Evolutionary conservation across 129 eudicot species (phyloP).

Genomic region (Centaurea solstitialis): DNA sequence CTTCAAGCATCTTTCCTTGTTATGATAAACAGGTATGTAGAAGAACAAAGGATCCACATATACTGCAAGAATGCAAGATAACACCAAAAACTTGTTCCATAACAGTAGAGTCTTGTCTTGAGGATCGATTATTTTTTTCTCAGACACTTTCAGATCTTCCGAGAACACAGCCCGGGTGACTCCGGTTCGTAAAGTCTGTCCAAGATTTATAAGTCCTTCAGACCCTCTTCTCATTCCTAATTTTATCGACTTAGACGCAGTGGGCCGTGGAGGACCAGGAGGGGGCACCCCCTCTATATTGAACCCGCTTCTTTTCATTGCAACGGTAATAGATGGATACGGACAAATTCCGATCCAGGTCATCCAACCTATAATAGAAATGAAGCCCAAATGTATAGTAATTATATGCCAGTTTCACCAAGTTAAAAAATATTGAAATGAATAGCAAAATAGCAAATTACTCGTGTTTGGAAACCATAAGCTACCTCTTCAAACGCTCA

Average conservation of each 20-base stretch:
- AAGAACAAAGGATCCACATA: constrained; percentile 90
- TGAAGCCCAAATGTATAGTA: background rate
- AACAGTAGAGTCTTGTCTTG: constrained; percentile 80
- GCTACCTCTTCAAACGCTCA: background rate
- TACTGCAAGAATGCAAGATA: constrained; percentile 85
- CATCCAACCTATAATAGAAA: constrained; percentile 44
- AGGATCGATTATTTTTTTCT: constrained; percentile 84
- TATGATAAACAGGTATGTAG: constrained; percentile 70
- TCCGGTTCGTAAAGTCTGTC: constrained; percentile 63
- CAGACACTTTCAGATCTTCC: constrained; percentile 87
- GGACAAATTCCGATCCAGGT: constrained; percentile 44
- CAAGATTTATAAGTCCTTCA: constrained; percentile 73
- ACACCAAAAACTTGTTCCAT: constrained; percentile 80
- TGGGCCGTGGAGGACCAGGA: constrained; percentile 34
- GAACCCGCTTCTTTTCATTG: constrained; percentile 58
- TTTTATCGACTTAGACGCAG: constrained; percentile 64
- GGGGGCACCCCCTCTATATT: constrained; percentile 53
- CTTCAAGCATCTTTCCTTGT: constrained; percentile 56
- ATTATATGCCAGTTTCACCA: background rate
- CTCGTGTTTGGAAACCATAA: background rate
- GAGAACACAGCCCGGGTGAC: constrained; percentile 82
- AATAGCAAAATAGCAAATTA: background rate
- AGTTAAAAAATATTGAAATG: background rate
- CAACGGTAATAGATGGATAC: constrained; percentile 42
- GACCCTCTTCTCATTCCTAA: constrained; percentile 71